Percentiles rank a stretch among this genome's conserved stretches.
Evolutionary conservation across 257 asterid species (phyloP).

Genomic region (Cinchona pubescens): DNA sequence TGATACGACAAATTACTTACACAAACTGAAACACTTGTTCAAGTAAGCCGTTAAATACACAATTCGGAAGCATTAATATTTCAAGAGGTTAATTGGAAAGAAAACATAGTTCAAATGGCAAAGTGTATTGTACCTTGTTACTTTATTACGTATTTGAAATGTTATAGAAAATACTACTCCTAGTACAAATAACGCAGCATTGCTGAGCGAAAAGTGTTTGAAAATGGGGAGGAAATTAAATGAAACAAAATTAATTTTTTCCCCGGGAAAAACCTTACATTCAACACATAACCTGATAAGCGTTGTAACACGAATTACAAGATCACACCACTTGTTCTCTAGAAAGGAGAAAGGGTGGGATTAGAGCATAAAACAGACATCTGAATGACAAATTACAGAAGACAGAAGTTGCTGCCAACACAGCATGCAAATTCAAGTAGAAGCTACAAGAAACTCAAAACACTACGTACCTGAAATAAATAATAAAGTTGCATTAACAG

Average conservation of each 20-base stretch:
- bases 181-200: no score
- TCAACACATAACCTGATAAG: background rate
- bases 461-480: background rate
- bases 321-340: constrained; percentile 48
- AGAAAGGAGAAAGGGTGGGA: constrained; percentile 44
- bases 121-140: no score
- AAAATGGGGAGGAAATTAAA: background rate
- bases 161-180: background rate
- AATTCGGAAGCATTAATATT: background rate
- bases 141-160: background rate
- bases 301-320: constrained; percentile 8
- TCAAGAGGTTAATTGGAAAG: background rate
- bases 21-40: no score
- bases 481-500: background rate
- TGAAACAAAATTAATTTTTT: background rate
- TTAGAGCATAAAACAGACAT: constrained; percentile 11
- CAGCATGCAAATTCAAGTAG: background rate
- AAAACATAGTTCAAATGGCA: background rate
- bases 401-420: constrained; percentile 1
- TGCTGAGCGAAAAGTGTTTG: background rate
- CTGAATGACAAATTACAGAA: constrained; percentile 6
- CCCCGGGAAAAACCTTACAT: background rate
- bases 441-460: background rate
- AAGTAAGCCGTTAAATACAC: no score
- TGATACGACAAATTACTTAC: no score